phyloP scores from a whole-genome alignment of 177 flowering plant species.

The Vitis hybrid region DNA sequence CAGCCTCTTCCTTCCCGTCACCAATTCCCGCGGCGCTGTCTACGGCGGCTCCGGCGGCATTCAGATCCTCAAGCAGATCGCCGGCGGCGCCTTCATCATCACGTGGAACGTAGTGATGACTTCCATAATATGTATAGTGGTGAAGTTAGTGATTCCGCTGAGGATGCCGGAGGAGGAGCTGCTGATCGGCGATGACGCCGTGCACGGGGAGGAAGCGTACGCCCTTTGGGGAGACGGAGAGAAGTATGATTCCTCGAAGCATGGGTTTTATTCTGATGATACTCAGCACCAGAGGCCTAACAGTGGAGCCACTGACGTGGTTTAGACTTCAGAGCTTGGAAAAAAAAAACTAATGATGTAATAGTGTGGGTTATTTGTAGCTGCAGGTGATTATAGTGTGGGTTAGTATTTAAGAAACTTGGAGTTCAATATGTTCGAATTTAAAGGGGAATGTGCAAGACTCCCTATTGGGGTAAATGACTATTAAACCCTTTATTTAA shows the following conservation, averaged over 20 bases:
- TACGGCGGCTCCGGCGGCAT: constrained; percentile 23
- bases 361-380: too few relatives aligned
- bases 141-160: not conserved
- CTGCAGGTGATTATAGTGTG: too few relatives aligned
- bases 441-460: too few relatives aligned
- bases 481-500: too few relatives aligned
- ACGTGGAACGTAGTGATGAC: constrained; percentile 37
- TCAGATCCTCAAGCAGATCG: constrained; percentile 31
- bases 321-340: not conserved
- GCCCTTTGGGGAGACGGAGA: too few relatives aligned
- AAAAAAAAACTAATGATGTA: too few relatives aligned
- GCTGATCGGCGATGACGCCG: too few relatives aligned
- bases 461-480: too few relatives aligned
- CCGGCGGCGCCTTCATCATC: constrained; percentile 29
- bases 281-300: constrained; percentile 15
- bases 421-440: too few relatives aligned
- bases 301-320: constrained; percentile 27
- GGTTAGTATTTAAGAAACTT: too few relatives aligned
- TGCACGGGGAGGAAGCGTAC: too few relatives aligned
- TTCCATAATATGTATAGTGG: constrained; percentile 27
- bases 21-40: constrained; percentile 35
- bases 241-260: not conserved
- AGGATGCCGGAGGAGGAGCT: too few relatives aligned
- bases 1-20: constrained; percentile 30
- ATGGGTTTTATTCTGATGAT: constrained; percentile 26